These are phyloP conservation scores for Rhododendron henanense DNA, from an alignment of 148 eudicot genomes.

Conservation along the genomic window DNA sequence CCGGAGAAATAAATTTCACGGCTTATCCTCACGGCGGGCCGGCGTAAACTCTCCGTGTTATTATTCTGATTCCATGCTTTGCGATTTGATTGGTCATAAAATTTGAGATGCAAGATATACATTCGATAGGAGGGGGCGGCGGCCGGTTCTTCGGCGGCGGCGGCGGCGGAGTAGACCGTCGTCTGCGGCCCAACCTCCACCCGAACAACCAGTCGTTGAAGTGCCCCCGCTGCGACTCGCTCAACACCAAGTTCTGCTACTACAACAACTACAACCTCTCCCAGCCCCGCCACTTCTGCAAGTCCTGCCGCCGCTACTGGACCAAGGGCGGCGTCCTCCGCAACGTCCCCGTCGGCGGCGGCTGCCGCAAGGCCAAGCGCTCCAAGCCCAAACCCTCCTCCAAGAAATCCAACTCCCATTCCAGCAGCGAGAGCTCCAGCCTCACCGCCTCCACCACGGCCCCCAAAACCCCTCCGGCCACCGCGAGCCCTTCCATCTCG, in stretches of 20 bases:
- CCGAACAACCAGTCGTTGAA: slow-evolving; percentile 37
- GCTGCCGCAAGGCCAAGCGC: slow-evolving; percentile 52
- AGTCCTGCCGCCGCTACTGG: slow-evolving; percentile 64
- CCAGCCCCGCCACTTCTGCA: slow-evolving; percentile 67
- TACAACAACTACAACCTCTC: slow-evolving; percentile 75
- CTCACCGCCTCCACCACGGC: slow-evolving; percentile 37
- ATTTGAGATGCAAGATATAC: slow-evolving; percentile 33
- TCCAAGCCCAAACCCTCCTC: slow-evolving; percentile 16
- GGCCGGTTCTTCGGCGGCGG: slow-evolving; percentile 18
- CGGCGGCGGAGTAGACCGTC: slow-evolving; percentile 15
- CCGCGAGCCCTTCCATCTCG: slow-evolving; percentile 9
- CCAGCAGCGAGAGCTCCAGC: slow-evolving; percentile 46
- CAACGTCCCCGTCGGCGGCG: slow-evolving; percentile 71
- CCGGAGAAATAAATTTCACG: not conserved
- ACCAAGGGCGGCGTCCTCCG: slow-evolving; percentile 69
- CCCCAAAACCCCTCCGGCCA: not conserved
- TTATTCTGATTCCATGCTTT: not conserved
- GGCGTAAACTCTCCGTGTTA: not conserved
- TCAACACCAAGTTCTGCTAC: slow-evolving; percentile 64
- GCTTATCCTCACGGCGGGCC: not conserved
- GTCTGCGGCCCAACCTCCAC: slow-evolving; percentile 25
- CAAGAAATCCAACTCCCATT: slow-evolving; percentile 16
- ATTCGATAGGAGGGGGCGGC: slow-evolving; percentile 28
- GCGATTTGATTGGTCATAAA: not conserved
- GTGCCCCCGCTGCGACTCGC: slow-evolving; percentile 61